Evolutionary conservation across 2,329 filamentous ascomycete genomes (phyloP).

Genomic region (Colletotrichum higginsianum): DNA sequence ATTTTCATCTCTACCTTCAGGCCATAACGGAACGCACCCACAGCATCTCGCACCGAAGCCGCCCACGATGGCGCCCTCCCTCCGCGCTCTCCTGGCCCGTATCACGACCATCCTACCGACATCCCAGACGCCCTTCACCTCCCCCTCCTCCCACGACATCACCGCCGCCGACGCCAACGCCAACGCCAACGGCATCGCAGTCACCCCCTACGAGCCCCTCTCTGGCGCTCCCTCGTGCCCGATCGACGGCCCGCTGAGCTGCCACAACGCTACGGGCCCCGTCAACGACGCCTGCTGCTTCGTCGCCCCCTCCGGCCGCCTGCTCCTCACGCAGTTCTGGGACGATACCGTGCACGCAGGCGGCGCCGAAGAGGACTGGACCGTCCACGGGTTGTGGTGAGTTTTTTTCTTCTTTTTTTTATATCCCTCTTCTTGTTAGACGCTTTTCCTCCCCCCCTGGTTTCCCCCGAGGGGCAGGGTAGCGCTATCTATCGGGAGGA

Average conservation of each 20-base stretch:
- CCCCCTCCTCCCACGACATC: too few species aligned
- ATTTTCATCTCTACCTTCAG: too few species aligned
- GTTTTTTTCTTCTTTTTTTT: conserved; percentile 38
- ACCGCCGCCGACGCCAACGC: not conserved
- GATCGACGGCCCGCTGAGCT: conserved; percentile 58
- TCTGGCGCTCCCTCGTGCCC: conserved; percentile 57
- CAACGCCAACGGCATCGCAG: not conserved
- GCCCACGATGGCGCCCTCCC: conserved; percentile 19
- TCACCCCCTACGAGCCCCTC: conserved; percentile 54
- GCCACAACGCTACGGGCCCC: conserved; percentile 54
- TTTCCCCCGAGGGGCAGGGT: not conserved
- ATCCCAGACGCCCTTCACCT: conserved; percentile 15
- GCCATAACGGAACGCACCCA: too few species aligned
- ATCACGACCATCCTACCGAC: conserved; percentile 19
- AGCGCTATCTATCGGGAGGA: not conserved
- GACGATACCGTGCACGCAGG: conserved; percentile 56
- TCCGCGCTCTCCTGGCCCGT: conserved; percentile 16
- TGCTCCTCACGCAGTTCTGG: conserved; percentile 62
- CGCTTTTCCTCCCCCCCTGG: not conserved
- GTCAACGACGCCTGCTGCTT: conserved; percentile 59
- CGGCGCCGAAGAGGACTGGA: conserved; percentile 61
- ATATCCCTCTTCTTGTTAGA: too few species aligned
- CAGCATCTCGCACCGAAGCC: not conserved
- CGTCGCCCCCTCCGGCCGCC: conserved; percentile 57
- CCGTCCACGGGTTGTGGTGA: conserved; percentile 61